Conservation (phyloP, 805 yeast genomes). For the Metschnikowia continentalis region DNA sequence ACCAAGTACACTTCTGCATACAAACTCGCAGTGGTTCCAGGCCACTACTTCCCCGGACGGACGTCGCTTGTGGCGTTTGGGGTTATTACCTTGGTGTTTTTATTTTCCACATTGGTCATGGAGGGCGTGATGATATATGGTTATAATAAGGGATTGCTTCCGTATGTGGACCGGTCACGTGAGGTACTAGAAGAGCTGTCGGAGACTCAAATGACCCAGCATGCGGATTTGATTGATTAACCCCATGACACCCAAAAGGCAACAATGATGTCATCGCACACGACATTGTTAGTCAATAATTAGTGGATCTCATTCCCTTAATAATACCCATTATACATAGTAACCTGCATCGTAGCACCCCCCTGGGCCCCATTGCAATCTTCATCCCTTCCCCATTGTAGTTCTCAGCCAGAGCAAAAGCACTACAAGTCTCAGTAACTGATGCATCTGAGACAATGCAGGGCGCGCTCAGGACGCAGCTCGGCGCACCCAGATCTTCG, state of each 20-base stretch:
- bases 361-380: neutral
- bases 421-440: neutral
- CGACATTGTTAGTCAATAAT: neutral
- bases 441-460: neutral
- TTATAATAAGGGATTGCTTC: constrained; percentile 18
- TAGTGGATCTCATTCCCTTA: neutral
- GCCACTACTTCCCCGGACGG: constrained; percentile 41
- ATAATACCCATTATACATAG: neutral
- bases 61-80: constrained; percentile 44
- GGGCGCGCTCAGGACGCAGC: constrained; percentile 1
- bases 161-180: constrained; percentile 14
- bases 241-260: no score
- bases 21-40: constrained; percentile 24
- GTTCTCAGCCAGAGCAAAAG: neutral
- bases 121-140: constrained; percentile 14
- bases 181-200: neutral
- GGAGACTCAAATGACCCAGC: neutral
- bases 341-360: neutral
- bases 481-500: neutral
- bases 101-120: constrained; percentile 30
- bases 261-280: neutral
- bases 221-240: neutral
- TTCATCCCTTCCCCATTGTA: neutral
- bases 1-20: constrained; percentile 39
- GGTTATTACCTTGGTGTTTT: constrained; percentile 35